A percentile compares a stretch with the other conserved stretches of the same genome.
Conservation (phyloP, 2,329 filamentous ascomycete genomes). For the Amesomyces nigricolor region DNA sequence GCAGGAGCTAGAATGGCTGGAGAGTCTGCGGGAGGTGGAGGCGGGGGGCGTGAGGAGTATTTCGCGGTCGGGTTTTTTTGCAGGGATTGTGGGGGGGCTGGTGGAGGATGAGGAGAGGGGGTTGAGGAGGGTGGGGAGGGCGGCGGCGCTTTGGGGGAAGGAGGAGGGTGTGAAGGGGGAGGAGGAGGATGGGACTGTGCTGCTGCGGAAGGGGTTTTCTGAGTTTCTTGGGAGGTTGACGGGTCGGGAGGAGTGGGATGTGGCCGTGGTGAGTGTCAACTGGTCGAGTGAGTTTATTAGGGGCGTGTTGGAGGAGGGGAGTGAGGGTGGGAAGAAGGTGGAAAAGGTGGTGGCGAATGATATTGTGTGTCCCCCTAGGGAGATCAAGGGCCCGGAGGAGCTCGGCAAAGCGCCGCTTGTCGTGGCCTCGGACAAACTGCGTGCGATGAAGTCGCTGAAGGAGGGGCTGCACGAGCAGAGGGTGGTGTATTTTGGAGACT, state of each 20-base stretch:
- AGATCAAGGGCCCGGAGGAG: constrained; percentile 37
- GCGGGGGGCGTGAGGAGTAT: constrained; percentile 42
- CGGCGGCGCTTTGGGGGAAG: constrained; percentile 34
- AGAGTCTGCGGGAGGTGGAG: constrained; percentile 41
- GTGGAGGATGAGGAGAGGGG: constrained; percentile 23
- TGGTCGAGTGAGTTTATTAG: constrained; percentile 23
- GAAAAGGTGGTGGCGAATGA: constrained; percentile 18
- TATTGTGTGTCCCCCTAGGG: constrained; percentile 32
- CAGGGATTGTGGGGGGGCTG: constrained; percentile 29
- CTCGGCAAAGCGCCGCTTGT: constrained; percentile 18
- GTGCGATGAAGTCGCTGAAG: constrained; percentile 18
- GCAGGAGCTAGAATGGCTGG: constrained; percentile 41
- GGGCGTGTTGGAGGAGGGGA: constrained; percentile 18
- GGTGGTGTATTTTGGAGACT: constrained; percentile 54
- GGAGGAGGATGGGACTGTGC: constrained; percentile 1
- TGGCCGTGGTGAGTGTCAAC: constrained; percentile 25
- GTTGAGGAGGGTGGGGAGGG: constrained; percentile 34
- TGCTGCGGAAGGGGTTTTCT: constrained; percentile 33
- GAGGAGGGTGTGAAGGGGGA: constrained; percentile 29
- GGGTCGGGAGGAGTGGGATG: background rate
- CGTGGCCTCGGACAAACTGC: constrained; percentile 21
- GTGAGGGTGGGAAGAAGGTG: background rate
- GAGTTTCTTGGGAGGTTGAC: constrained; percentile 25
- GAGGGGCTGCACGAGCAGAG: constrained; percentile 16
- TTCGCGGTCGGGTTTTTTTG: constrained; percentile 42